Percentiles rank a stretch among this genome's conserved stretches.
Evolutionary conservation across 2,329 filamentous ascomycete genomes (phyloP).

Genomic region (Byssothecium circinans): DNA sequence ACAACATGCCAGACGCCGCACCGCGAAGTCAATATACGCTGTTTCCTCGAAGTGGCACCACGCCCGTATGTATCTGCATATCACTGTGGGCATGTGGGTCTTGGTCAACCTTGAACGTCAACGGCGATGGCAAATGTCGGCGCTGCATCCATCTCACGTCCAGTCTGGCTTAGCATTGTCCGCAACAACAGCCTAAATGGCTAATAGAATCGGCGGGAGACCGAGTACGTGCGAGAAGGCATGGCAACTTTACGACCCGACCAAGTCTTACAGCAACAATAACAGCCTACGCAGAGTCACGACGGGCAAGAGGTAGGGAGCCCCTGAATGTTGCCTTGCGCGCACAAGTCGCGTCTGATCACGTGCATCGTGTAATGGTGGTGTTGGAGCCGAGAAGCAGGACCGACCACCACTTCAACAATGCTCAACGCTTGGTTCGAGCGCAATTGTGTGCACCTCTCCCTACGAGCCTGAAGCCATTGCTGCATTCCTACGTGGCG

Average conservation of each 20-base stretch:
- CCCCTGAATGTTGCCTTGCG: constrained; percentile 4
- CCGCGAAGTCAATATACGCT: neutral
- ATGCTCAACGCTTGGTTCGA: too few relatives aligned
- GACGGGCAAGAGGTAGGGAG: constrained; percentile 13
- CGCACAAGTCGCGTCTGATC: neutral
- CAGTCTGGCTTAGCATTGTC: constrained; percentile 16
- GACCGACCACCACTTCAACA: too few relatives aligned
- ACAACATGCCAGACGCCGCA: neutral
- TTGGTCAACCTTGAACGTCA: constrained; percentile 1
- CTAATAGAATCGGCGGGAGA: constrained; percentile 31
- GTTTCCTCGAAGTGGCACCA: neutral
- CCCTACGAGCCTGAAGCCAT: neutral
- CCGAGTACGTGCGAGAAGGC: constrained; percentile 22
- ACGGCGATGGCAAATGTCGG: constrained; percentile 10
- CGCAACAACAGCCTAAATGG: constrained; percentile 36
- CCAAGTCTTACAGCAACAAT: constrained; percentile 5
- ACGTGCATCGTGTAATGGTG: neutral
- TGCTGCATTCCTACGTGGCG: constrained; percentile 3
- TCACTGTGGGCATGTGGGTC: neutral
- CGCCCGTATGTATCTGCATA: constrained; percentile 1
- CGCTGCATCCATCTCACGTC: constrained; percentile 15
- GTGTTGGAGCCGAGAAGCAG: neutral
- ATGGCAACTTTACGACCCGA: constrained; percentile 14
- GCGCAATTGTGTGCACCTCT: constrained; percentile 1
- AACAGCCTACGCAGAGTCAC: constrained; percentile 2